A percentile compares a stretch with the other conserved stretches of the same genome.
These are phyloP conservation scores for Aspergillus fumigatiaffinis DNA, from an alignment of 2,329 filamentous ascomycete species.

Conservation along the genomic window DNA sequence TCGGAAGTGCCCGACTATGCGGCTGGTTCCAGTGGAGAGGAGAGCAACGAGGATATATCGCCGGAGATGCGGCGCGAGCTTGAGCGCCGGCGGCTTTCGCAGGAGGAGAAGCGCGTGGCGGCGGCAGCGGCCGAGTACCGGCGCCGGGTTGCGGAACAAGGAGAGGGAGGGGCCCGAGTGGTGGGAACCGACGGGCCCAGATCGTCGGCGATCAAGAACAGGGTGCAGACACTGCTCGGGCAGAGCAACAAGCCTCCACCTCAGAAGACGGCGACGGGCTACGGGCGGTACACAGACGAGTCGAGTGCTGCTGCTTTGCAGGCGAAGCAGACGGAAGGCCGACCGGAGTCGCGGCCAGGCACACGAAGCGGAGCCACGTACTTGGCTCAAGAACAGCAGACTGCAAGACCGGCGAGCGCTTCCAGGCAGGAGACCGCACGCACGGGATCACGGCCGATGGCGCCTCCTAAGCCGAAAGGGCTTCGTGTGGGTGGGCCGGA, in stretches of 20 bases:
- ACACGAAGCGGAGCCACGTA: constrained; percentile 21
- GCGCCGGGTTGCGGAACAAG: constrained; percentile 64
- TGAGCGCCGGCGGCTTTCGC: constrained; percentile 72
- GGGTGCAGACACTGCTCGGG: constrained; percentile 76
- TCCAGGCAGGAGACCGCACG: constrained; percentile 19
- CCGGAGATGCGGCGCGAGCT: constrained; percentile 88
- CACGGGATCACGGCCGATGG: constrained; percentile 45
- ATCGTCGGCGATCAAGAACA: constrained; percentile 85
- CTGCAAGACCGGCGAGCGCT: constrained; percentile 10
- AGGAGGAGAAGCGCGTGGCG: constrained; percentile 87
- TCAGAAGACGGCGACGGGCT: constrained; percentile 75
- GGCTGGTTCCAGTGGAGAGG: constrained; percentile 63
- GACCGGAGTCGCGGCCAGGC: constrained; percentile 16
- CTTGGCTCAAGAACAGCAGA: constrained; percentile 8
- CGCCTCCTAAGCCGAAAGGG: constrained; percentile 60
- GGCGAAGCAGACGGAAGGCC: constrained; percentile 34
- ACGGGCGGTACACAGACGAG: constrained; percentile 75
- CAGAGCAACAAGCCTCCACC: constrained; percentile 65
- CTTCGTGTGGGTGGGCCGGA: constrained; percentile 46
- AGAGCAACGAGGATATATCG: constrained; percentile 68
- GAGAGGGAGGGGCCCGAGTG: constrained; percentile 44
- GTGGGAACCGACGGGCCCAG: constrained; percentile 51
- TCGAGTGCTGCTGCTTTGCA: constrained; percentile 32
- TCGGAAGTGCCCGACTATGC: constrained; percentile 68
- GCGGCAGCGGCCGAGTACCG: constrained; percentile 86